A percentile compares a stretch with the other conserved stretches of the same genome.
These are phyloP conservation scores for Coprinopsis cinerea DNA, from an alignment of 768 basidiomycete species.

Conservation along the genomic window DNA sequence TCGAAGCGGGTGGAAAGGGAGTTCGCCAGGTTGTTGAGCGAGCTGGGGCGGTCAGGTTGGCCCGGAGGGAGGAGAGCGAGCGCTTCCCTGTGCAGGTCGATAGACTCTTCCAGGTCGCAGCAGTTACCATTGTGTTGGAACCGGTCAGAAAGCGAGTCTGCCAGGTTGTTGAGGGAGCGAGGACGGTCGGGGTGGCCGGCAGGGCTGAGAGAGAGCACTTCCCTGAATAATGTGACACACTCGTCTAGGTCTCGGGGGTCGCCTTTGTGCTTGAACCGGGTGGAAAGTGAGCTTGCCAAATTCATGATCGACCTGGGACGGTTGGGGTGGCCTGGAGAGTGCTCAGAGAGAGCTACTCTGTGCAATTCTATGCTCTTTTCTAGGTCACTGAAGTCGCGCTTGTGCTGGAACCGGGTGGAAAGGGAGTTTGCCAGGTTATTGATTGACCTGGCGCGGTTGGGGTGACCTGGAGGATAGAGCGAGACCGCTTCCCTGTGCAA, in stretches of 20 bases:
- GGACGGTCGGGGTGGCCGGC: background rate
- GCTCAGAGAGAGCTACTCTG: no score
- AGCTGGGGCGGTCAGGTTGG: constrained; percentile 2
- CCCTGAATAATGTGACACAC: background rate
- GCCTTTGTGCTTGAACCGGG: constrained; percentile 1
- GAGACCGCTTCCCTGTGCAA: background rate
- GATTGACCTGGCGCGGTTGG: background rate
- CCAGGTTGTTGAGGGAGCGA: no score
- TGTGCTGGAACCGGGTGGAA: no score
- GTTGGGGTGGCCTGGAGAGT: no score
- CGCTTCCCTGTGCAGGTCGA: background rate
- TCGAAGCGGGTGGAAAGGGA: background rate
- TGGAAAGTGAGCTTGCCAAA: background rate
- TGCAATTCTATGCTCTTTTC: no score
- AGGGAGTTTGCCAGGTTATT: no score
- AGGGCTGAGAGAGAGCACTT: background rate
- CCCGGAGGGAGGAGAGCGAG: no score
- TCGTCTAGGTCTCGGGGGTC: background rate
- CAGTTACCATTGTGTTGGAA: no score
- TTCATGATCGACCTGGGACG: background rate
- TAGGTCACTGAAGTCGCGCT: no score
- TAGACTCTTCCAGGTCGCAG: background rate
- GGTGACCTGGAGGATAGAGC: background rate
- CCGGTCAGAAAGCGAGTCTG: no score
- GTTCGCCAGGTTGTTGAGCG: background rate